These are phyloP conservation scores for Neurospora sp. DNA, from an alignment of 495 filamentous ascomycete species.

Conservation along the genomic window DNA sequence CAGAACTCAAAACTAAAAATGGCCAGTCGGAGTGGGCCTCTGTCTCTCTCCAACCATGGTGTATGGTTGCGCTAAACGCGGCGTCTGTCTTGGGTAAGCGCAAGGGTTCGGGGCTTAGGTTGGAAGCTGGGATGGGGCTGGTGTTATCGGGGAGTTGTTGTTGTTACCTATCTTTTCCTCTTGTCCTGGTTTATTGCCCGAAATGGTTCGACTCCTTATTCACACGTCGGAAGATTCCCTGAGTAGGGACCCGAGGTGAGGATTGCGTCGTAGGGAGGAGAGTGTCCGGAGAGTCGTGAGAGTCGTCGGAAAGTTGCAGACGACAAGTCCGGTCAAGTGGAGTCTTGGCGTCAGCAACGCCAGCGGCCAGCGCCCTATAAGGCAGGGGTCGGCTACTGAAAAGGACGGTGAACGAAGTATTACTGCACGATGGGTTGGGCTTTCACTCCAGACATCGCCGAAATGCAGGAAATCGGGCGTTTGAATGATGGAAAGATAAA, in stretches of 20 bases:
- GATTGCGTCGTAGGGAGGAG: too few species aligned
- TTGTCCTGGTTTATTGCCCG: background rate
- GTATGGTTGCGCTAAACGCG: background rate
- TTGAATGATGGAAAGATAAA: background rate
- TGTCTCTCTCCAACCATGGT: background rate
- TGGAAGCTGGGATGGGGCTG: background rate
- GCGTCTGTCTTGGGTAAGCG: background rate
- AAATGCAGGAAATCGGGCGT: background rate
- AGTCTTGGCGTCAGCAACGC: background rate
- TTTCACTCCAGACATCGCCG: background rate
- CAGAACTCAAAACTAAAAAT: background rate
- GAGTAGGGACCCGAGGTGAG: too few species aligned
- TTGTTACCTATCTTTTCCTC: background rate
- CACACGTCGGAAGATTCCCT: background rate
- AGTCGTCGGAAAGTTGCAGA: background rate
- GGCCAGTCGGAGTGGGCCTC: background rate
- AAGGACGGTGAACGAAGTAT: background rate
- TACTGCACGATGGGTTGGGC: background rate
- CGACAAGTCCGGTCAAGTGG: background rate
- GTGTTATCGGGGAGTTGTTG: background rate
- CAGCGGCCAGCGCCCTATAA: background rate
- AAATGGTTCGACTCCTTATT: background rate
- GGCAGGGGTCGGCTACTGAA: background rate
- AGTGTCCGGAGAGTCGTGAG: background rate
- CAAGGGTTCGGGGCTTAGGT: background rate